Percentiles rank a stretch among this genome's conserved stretches.
phyloP scores from a whole-genome alignment of 2,329 filamentous ascomycete genomes.

The Akanthomyces uredinophilus region DNA sequence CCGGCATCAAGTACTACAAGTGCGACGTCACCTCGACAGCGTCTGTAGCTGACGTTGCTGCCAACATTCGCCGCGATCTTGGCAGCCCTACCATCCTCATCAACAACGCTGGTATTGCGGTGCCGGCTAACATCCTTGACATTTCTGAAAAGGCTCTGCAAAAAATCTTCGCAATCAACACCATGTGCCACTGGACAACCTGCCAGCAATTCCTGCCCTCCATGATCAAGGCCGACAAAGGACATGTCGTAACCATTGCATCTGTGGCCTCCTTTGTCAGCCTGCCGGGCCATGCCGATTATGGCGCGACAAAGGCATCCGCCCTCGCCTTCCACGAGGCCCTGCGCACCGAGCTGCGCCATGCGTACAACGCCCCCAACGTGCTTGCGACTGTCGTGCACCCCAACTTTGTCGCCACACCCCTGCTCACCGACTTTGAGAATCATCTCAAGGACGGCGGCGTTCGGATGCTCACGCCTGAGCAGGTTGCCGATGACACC shows the following conservation, averaged over 20 bases:
- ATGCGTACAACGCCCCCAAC: conserved; percentile 51
- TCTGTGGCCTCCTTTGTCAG: conserved; percentile 54
- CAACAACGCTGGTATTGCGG: conserved; percentile 61
- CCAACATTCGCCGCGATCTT: conserved; percentile 44
- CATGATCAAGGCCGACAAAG: conserved; percentile 59
- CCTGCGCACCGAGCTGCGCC: conserved; percentile 47
- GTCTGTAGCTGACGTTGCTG: conserved; percentile 44
- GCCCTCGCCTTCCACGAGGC: conserved; percentile 61
- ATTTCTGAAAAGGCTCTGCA: conserved; percentile 48
- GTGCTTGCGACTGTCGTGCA: conserved; percentile 60
- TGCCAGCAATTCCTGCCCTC: conserved; percentile 57
- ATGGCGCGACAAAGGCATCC: conserved; percentile 57
- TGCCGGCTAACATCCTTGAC: conserved; percentile 52
- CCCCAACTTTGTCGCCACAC: conserved; percentile 31
- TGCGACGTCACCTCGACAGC: conserved; percentile 58
- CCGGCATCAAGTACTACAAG: conserved; percentile 56
- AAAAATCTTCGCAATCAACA: conserved; percentile 62
- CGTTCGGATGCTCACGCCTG: conserved; percentile 22
- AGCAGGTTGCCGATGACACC: conserved; percentile 34
- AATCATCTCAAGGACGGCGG: conserved; percentile 20
- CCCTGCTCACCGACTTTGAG: conserved; percentile 22
- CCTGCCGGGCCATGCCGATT: conserved; percentile 58
- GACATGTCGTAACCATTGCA: conserved; percentile 65
- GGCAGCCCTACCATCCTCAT: conserved; percentile 61
- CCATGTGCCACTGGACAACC: conserved; percentile 57